A percentile compares a stretch with the other conserved stretches of the same genome.
Evolutionary conservation across 140 eudicot genomes (phyloP).

Genomic region (Bidens hawaiensis): DNA sequence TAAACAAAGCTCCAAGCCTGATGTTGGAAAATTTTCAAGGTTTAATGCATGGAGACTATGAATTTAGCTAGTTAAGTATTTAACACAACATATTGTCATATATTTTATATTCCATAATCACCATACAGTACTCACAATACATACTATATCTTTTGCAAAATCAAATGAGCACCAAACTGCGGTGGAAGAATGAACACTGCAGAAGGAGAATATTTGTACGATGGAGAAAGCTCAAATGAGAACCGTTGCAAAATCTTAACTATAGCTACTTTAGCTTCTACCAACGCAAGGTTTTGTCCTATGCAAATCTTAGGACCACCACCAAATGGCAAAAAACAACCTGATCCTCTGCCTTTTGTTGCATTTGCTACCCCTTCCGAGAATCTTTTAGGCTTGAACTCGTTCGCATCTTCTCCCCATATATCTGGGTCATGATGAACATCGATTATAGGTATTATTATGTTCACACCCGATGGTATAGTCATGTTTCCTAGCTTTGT

Average conservation of each 20-base stretch:
- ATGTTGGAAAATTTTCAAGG: not conserved
- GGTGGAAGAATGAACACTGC: constrained; percentile 32
- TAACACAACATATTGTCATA: constrained; percentile 45
- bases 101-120: not conserved
- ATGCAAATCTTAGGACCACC: constrained; percentile 27
- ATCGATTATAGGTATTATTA: constrained; percentile 16
- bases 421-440: constrained; percentile 32
- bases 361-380: constrained; percentile 26
- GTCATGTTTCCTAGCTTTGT: constrained; percentile 29
- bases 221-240: constrained; percentile 39
- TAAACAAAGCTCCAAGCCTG: not conserved
- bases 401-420: constrained; percentile 39
- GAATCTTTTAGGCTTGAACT: constrained; percentile 41
- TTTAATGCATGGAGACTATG: constrained; percentile 37
- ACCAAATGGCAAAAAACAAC: constrained; percentile 20
- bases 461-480: constrained; percentile 26
- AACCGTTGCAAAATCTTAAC: constrained; percentile 39
- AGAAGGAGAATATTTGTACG: constrained; percentile 38
- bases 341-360: constrained; percentile 14
- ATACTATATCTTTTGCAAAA: constrained; percentile 8
- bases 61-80: too few species aligned
- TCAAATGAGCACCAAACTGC: constrained; percentile 42
- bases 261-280: constrained; percentile 41
- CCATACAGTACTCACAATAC: not conserved
- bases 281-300: constrained; percentile 42